A percentile compares a stretch with the other conserved stretches of the same genome.
Evolutionary conservation across 164 flowering plant species (phyloP).

Genomic region (Akebia trifoliata): DNA sequence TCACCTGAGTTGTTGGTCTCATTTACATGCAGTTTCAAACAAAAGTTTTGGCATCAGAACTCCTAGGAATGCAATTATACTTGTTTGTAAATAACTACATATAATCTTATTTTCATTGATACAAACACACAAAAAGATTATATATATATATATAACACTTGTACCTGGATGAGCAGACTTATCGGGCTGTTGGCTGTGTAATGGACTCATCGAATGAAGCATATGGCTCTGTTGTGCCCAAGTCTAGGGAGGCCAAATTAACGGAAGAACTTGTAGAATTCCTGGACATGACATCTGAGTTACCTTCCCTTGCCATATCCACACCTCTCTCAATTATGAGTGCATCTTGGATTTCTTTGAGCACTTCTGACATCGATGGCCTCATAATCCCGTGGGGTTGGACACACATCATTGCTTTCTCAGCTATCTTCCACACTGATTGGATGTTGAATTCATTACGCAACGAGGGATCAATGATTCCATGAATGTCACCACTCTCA

Average conservation of each 20-base stretch:
- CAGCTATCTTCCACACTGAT: constrained; percentile 95
- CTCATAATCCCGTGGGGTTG: constrained; percentile 79
- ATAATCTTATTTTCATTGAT: too few species aligned
- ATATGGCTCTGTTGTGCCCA: constrained; percentile 41
- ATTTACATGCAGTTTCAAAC: too few species aligned
- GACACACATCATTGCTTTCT: constrained; percentile 87
- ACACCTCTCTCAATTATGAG: constrained; percentile 59
- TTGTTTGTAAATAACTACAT: too few species aligned
- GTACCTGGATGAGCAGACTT: too few species aligned
- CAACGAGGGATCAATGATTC: constrained; percentile 72
- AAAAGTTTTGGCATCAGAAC: too few species aligned
- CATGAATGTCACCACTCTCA: constrained; percentile 82
- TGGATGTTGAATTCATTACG: constrained; percentile 65
- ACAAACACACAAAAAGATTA: too few species aligned
- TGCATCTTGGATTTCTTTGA: constrained; percentile 93
- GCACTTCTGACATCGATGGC: constrained; percentile 86
- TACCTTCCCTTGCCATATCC: constrained; percentile 39
- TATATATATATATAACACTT: too few species aligned
- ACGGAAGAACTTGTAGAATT: constrained; percentile 55
- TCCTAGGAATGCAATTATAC: too few species aligned
- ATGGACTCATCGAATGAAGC: constrained; percentile 54
- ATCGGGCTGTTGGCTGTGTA: constrained; percentile 48
- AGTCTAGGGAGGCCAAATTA: constrained; percentile 40
- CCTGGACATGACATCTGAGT: constrained; percentile 51
- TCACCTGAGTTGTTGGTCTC: too few species aligned